Conservation (phyloP, 805 yeast genomes). For the Barnettozyma californica region DNA sequence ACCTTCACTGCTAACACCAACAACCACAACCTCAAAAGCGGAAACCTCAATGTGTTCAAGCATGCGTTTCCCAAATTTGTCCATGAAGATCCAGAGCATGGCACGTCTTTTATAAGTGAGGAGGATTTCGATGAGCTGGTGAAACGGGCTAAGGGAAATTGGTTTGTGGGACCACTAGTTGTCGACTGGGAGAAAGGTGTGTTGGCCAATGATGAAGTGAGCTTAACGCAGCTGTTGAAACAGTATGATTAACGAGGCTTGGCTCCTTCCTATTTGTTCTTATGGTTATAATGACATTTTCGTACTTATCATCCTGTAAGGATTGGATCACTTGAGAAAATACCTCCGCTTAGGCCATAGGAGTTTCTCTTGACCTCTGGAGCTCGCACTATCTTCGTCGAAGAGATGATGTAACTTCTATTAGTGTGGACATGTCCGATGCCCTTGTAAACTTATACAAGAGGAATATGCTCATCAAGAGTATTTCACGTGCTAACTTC, state of each 20-base stretch:
- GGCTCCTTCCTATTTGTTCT: neutral
- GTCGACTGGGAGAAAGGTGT: slow-evolving; percentile 60
- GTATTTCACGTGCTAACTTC: too few relatives aligned
- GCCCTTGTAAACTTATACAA: too few relatives aligned
- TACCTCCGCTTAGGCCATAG: too few relatives aligned
- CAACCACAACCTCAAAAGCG: slow-evolving; percentile 3
- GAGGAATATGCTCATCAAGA: too few relatives aligned
- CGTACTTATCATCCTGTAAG: neutral
- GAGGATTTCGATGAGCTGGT: slow-evolving; percentile 12
- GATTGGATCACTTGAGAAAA: too few relatives aligned
- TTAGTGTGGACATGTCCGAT: too few relatives aligned
- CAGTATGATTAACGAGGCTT: slow-evolving; percentile 7
- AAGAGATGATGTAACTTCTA: too few relatives aligned
- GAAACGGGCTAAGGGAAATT: slow-evolving; percentile 14
- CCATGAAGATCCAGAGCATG: slow-evolving; percentile 10
- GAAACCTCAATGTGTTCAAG: slow-evolving; percentile 12
- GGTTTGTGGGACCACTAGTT: slow-evolving; percentile 41
- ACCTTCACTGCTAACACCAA: slow-evolving; percentile 7
- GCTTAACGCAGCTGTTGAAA: slow-evolving; percentile 29
- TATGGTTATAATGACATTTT: neutral
- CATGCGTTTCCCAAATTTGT: slow-evolving; percentile 20
- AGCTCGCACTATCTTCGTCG: too few relatives aligned
- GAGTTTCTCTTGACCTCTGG: too few relatives aligned
- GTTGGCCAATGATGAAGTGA: slow-evolving; percentile 44
- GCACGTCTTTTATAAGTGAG: slow-evolving; percentile 8